Evolutionary conservation across 805 yeast species (phyloP).

Genomic region (Clavispora santaluciae): DNA sequence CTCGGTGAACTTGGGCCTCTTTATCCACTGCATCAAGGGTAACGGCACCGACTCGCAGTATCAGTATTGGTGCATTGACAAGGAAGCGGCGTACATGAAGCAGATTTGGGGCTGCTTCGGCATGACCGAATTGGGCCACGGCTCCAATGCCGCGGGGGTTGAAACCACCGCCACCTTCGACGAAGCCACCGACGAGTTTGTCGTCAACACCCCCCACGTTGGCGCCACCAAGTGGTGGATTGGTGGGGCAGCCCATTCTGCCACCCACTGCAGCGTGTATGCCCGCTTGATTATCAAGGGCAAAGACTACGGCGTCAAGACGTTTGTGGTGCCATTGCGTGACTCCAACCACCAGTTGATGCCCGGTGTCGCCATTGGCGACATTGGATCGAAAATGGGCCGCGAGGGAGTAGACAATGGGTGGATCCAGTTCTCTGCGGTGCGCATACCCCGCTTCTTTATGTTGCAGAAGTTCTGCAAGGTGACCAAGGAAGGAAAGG

Average conservation of each 20-base stretch:
- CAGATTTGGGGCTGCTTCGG: constrained; percentile 24
- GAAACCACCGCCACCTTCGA: constrained; percentile 32
- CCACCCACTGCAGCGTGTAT: constrained; percentile 38
- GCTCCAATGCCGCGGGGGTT: constrained; percentile 18
- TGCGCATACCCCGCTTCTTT: constrained; percentile 40
- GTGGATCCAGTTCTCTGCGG: constrained; percentile 44
- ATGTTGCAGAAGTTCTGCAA: constrained; percentile 44
- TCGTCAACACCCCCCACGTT: constrained; percentile 43
- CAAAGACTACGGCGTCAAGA: constrained; percentile 43
- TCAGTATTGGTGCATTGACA: constrained; percentile 32
- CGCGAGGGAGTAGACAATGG: constrained; percentile 47
- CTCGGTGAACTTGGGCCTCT: constrained; percentile 36
- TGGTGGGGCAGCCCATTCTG: constrained; percentile 47
- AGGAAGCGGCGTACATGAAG: constrained; percentile 30
- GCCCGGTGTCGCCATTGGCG: constrained; percentile 44
- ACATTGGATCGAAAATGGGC: constrained; percentile 46
- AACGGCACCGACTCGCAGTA: constrained; percentile 38
- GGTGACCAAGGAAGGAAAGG: constrained; percentile 37
- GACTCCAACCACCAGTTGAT: constrained; percentile 38
- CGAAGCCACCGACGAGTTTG: constrained; percentile 35
- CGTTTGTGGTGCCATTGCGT: constrained; percentile 43
- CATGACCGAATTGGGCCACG: constrained; percentile 20
- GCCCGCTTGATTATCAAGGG: constrained; percentile 42
- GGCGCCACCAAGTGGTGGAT: constrained; percentile 51
- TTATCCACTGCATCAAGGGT: constrained; percentile 35